Conservation (phyloP, 2,329 filamentous ascomycete species). For the Akanthomyces uredinophilus region DNA sequence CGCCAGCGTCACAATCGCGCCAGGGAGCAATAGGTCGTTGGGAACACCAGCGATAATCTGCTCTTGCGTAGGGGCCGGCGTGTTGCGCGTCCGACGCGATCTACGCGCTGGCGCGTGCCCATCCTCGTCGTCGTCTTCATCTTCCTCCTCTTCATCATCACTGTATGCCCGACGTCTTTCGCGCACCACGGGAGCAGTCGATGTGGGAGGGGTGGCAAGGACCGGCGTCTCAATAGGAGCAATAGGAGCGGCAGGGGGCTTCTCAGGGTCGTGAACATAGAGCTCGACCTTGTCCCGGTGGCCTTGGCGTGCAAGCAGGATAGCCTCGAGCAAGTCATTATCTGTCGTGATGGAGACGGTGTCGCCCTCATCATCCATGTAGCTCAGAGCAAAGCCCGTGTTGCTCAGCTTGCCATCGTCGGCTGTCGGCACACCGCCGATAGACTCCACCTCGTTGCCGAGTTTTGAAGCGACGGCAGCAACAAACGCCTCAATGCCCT, state of each 20-base stretch:
- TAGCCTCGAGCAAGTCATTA: conserved; percentile 85
- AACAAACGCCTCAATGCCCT: conserved; percentile 77
- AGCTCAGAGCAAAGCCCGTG: conserved; percentile 85
- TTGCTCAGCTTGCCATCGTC: conserved; percentile 73
- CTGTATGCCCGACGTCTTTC: conserved; percentile 44
- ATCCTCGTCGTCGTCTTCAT: conserved; percentile 37
- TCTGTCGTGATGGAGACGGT: conserved; percentile 96
- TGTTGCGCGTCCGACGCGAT: conserved; percentile 32
- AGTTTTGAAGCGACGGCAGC: conserved; percentile 76
- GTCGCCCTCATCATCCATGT: conserved; percentile 94
- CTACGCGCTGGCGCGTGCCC: conserved; percentile 34
- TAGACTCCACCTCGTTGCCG: conserved; percentile 71
- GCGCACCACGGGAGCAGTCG: conserved; percentile 42
- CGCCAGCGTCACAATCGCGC: conserved; percentile 90
- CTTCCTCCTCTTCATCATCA: conserved; percentile 52
- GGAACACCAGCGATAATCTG: conserved; percentile 87
- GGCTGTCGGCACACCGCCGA: conserved; percentile 74
- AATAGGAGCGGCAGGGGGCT: conserved; percentile 69
- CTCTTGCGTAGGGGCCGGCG: conserved; percentile 48
- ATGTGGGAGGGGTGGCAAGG: conserved; percentile 43
- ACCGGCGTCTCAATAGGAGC: conserved; percentile 41
- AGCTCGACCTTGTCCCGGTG: conserved; percentile 91
- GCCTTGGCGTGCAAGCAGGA: conserved; percentile 72
- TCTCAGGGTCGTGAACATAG: conserved; percentile 89
- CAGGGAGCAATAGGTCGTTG: conserved; percentile 88